Conservation (phyloP, 2,329 filamentous ascomycete species). For the Aspergillus hiratsukae region DNA sequence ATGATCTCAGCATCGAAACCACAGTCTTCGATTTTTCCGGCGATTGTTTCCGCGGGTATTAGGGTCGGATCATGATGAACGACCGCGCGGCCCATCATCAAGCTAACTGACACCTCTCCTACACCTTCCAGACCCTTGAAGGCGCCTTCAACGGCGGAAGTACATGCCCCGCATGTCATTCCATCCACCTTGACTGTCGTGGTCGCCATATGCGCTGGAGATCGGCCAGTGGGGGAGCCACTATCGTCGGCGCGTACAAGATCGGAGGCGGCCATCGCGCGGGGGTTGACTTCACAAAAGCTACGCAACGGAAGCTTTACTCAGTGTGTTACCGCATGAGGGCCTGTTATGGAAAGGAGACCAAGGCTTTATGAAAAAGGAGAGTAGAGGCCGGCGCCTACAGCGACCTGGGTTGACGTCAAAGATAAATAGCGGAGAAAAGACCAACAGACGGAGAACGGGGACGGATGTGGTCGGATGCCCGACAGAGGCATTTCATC, state of each 20-base stretch:
- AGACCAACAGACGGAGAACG: not conserved
- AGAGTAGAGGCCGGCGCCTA: not conserved
- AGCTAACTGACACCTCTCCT: conserved; percentile 80
- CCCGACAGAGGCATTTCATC: not conserved
- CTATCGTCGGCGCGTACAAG: conserved; percentile 14
- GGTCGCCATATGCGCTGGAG: conserved; percentile 68
- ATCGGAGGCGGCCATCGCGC: conserved; percentile 16
- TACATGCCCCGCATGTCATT: conserved; percentile 86
- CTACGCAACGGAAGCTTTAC: conserved; percentile 11
- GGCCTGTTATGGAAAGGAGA: conserved; percentile 1
- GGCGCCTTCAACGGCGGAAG: conserved; percentile 87
- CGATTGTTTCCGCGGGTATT: conserved; percentile 69
- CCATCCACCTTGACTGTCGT: conserved; percentile 88
- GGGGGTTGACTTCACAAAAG: conserved; percentile 12
- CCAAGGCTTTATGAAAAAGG: not conserved
- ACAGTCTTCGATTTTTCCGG: conserved; percentile 83
- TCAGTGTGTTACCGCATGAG: conserved; percentile 15
- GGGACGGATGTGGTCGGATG: conserved; percentile 10
- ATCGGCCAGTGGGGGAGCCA: conserved; percentile 10
- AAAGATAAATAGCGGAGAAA: not conserved
- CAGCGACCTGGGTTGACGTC: not conserved
- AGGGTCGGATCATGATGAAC: conserved; percentile 77
- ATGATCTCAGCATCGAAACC: conserved; percentile 89
- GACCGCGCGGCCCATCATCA: conserved; percentile 95
- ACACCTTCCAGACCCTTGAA: conserved; percentile 80